Base-by-base conservation (phyloP, 139 green algal species). In the Micractinium sp. region DNA sequence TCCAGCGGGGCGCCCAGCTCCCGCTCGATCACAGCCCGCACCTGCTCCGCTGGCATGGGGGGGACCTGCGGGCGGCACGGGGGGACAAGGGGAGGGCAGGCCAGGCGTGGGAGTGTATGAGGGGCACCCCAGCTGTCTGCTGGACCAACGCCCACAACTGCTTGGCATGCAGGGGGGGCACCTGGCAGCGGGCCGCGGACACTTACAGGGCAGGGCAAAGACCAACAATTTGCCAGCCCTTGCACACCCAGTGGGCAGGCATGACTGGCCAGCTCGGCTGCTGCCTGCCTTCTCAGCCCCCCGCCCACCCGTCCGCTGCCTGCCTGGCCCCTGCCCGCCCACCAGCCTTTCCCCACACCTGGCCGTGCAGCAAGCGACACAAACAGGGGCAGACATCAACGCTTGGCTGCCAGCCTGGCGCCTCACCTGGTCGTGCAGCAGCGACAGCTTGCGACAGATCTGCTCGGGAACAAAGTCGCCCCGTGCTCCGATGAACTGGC, bases 401-500 rank as follows among this genome's bases (percentile, higher is more conserved):
- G n/a, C 5, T 2, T 79, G 3, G 25, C 69, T 19, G 25, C n/a
- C 77, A 19, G 2, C 53, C 23, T 41, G 47, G 31, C 29, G 47
- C 47, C 88, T 66, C 73, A 95, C 95, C 92, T 95, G 93, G 91
- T 99, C 97, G 76, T 97, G 96, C 67, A 98, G 93, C 69, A 94
- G 90, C 25, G 92, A 93, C 53, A 99, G 93, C 63, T 96, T 90
- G 36, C 82, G 38, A 92, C 97, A 99, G 15, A 99, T 94, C 31
- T 93, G 93, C 76, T 96, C 88, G 0, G 97, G 97, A 27, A 99
- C 93, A 91, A 99, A 99, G 82, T 99, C 97, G 22, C 89, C 85
- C 0, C 97, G 91, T 0, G 95, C 94, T 1, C 96, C 96, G 60
- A 99, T 94, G 90, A 99, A 99, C 84, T 99, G 97, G 0, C 97